Evolutionary conservation across 106 monocot genomes (phyloP), one percentile per base, ranked within the genome.

Genomic region (Narthecium ossifragum): DNA sequence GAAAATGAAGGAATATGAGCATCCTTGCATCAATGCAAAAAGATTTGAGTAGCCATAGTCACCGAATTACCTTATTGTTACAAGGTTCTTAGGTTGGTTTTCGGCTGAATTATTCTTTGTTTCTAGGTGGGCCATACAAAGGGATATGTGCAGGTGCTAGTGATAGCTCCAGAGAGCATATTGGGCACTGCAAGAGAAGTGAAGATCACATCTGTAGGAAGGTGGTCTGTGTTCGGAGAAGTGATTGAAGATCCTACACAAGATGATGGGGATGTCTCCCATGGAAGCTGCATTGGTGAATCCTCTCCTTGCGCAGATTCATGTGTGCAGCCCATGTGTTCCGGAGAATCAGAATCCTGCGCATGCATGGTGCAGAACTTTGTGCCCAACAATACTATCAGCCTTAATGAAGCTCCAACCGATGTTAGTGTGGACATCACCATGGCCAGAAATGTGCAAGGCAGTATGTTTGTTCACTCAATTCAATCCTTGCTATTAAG

Each of bases 141-240:
- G 63, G 87, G 84, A 29, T 98, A 98, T 58, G 62, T 98, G 18
- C 96, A 98, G 51, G 96, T 90, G 26, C 84, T 98, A n/a, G 76
- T 98, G 9, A 40, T 82, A 73, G 91, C 81, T 25, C 84, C 91
- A 31, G 87, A 88, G 14, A 80, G 57, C 46, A 72, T 91, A 68
- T 57, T 99, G 31, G 98, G 98, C 13, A 82, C 81, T 26, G 82
- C 79, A 31, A 57, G 51, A 2, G 61, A 88, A 28, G 91, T 73
- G 8, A 91, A 73, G 71, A 88, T 99, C 33, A 84, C 82, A 38
- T 81, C 91, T 13, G 65, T 79, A 8, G 91, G 88, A 31, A 81
- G 98, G 53, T 99, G 98, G 91, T 99, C 98, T 2, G 83, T 92
- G 11, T 88, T 99, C 61, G 98, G 91, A 32, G 98, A 99, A 61